These are phyloP conservation scores for Talaromyces adpressus DNA, from an alignment of 495 filamentous ascomycete genomes.

Conservation along the genomic window DNA sequence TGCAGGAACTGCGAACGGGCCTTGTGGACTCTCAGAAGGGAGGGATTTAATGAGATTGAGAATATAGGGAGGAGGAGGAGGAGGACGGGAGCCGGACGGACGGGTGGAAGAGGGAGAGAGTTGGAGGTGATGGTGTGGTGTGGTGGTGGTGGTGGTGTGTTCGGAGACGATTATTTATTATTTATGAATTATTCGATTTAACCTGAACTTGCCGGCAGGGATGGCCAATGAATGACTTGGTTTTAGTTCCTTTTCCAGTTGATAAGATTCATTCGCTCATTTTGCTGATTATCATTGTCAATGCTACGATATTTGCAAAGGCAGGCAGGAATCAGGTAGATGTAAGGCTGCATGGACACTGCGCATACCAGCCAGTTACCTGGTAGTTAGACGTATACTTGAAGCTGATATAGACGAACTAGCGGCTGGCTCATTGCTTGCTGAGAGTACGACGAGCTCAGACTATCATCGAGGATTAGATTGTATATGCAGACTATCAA, in stretches of 20 bases:
- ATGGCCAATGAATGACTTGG: neutral
- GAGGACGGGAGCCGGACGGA: conserved; percentile 9
- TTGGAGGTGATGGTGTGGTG: conserved; percentile 15
- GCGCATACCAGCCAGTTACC: neutral
- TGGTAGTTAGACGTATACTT: neutral
- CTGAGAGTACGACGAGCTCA: neutral
- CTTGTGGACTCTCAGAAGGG: neutral
- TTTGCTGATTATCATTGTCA: neutral
- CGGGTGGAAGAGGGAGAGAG: conserved; percentile 13
- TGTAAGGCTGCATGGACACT: neutral
- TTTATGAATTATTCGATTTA: neutral
- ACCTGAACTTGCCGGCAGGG: neutral
- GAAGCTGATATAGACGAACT: neutral
- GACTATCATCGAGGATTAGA: neutral
- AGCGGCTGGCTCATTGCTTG: neutral
- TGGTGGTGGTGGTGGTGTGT: neutral
- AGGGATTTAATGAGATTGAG: neutral
- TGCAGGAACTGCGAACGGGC: conserved; percentile 8
- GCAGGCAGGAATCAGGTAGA: conserved; percentile 17
- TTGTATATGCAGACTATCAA: neutral
- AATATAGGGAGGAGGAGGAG: conserved; percentile 4
- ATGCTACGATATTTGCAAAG: conserved; percentile 6
- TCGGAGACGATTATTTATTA: neutral
- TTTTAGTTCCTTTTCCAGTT: neutral
- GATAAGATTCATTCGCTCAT: neutral